Base-by-base conservation (phyloP, 1,284 basidiomycete species). In the Irpex sp. region DNA sequence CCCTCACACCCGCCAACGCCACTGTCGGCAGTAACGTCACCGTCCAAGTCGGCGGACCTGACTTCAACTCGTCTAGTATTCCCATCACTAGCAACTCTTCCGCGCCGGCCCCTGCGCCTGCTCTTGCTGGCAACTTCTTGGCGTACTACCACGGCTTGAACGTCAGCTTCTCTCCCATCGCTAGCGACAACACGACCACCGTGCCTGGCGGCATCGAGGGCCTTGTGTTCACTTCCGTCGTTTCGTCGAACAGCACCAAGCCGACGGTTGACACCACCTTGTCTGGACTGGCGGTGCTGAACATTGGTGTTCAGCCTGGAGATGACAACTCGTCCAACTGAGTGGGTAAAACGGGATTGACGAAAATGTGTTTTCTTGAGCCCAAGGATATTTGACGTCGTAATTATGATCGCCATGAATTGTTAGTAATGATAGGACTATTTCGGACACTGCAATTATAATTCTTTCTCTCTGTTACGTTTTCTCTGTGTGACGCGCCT, bases 1-100 rank as follows among this genome's bases (percentile, higher is more conserved):
- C 72, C 48, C 64, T 74, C 36, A 66, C 60, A 55, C 61, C 68
- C 47, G 59, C 69, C 19, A 67, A 70, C 37, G 66, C 70, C 40
- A 63, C 68, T 34, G 66, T 70, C 64, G 73, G 70, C 62, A 64
- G 70, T 48, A 73, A 68, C 26, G 65, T 75, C 59, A 72, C 69
- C 13, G 66, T 81, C 66, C 67, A 67, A 1, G 67, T 68, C 58
- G 58, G 58, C 38, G 40, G 19, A 38, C 40, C 48, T 21, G 62
- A 60, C 52, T 63, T 63, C 58, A 60, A 40, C 51, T 52, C 62
- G 8, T 21, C 58, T 19, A 60, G 59, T 37, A 59, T 63, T 40
- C 62, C 62, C 17, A 63, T 63, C 38, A 58, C 56, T 37, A 61
- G 64, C 62, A 59, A 52, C 34, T 61, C 19, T 17, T 37, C 48